Base-by-base conservation (phyloP, 2,329 filamentous ascomycete genomes). In the Aspergillus sp. region DNA sequence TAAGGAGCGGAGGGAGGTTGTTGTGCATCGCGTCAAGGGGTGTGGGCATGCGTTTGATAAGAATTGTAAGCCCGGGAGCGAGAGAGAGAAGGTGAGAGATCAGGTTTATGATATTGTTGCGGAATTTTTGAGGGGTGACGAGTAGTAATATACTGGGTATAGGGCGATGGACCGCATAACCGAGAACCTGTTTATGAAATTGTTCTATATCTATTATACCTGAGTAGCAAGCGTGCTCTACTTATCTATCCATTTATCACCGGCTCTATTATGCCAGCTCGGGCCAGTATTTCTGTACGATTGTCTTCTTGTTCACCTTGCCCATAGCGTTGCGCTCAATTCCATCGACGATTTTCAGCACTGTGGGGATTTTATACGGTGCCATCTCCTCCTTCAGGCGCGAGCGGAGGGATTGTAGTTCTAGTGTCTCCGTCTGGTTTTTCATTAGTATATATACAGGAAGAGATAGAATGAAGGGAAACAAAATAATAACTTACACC, bases 321-420 rank as follows among this genome's bases (percentile, higher is more conserved):
- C 95, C 95, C 95, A 99, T 99, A 33, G 93, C 93, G 57, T 73
- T 73, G 27, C 70, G 70, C 47, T 72, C 70, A 41, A 73, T 72
- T 40, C 85, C 76, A 47, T 90, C 87, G 17, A 98, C 91, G 6
- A 96, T 78, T 72, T 86, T 88, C 74, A 98, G 79, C 59, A 96
- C 87, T 71, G 95, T 91, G 0, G 95, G 95, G 56, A 98, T 93
- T 82, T 99, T 98, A 76, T 98, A 97, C 61, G 84, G 86, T 2
- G 89, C 95, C 63, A 98, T 70, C 52, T 73, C 69, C n/a, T 62
- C 64, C 58, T 72, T 73, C 27, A 73, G 78, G 14, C 69, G 58
- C 6, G 68, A 55, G 5, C 75, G 73, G 9, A 77, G 67, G 4
- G 61, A 48, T 14, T 64, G 62, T 6, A 77, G 60, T 4, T 75